Base-by-base conservation (phyloP, 768 basidiomycete species). In the Leucogyrophana mollusca region DNA sequence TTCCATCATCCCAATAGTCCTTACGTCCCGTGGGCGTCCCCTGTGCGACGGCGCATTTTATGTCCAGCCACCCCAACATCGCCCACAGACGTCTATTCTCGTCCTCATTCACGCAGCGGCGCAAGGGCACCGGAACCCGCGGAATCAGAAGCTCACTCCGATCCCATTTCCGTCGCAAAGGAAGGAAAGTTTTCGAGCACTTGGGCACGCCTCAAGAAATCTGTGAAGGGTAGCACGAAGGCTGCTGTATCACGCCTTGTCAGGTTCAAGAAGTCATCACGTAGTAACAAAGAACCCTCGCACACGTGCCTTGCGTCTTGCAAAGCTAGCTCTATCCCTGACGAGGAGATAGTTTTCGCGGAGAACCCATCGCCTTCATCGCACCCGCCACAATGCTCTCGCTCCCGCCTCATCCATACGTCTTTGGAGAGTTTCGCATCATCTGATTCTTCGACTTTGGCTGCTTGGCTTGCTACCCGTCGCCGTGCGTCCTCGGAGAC, bases 1-100 rank as follows among this genome's bases (percentile, higher is more conserved):
- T 65, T 75, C 24, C 68, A 67, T 34, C 74, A 79, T 57, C 75
- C 77, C 5, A 78, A 78, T 42, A 77, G 73, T 55, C 78, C 78
- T n/a, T 79, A 79, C 43, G 72, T 77, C 4, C 78, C 78, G 8
- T 79, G 76, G 77, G 55, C 68, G 4, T 58, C 66, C 22, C 61
- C 69, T 20, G 60, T 57, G 66, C 79, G 58, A 64, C 80, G 46
- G 46, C 66, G 61, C 51, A 71, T 68, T 53, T 70, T 68, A 48
- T 71, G 53, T 43, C 75, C 74, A 16, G 50, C 55, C 36, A 63
- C 63, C 59, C 39, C 47, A 25, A 56, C 50, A 60, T 58, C 32
- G 55, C 67, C 64, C 41, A 72, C 62, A 30, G 61, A 43, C 51
- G 63, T 54, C 65, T 70, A 63, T 27, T 66, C 68, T 24, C 62